These are phyloP conservation scores for Ophiostoma sp. DNA, from an alignment of 2,329 filamentous ascomycete species.

Conservation along the genomic window DNA sequence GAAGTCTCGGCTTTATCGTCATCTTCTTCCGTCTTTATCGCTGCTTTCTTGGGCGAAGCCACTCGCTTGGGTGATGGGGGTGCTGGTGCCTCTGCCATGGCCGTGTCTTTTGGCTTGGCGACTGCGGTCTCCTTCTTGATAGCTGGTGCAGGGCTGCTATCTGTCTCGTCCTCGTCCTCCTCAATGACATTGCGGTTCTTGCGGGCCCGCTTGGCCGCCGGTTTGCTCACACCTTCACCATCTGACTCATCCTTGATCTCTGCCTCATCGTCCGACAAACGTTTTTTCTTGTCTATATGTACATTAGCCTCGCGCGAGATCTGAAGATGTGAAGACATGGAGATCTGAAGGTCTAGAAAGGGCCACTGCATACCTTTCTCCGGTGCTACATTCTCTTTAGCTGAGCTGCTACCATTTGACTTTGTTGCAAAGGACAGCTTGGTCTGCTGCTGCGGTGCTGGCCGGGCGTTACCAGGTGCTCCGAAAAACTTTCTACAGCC, in stretches of 20 bases:
- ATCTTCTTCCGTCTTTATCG: conserved; percentile 41
- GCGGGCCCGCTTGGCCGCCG: conserved; percentile 53
- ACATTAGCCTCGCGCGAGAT: no score
- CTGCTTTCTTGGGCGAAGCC: conserved; percentile 34
- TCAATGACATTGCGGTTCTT: conserved; percentile 45
- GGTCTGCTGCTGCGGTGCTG: conserved; percentile 62
- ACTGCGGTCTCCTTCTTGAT: conserved; percentile 15
- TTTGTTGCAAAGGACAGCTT: conserved; percentile 67
- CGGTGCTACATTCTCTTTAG: conserved; percentile 38
- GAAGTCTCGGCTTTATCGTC: conserved; percentile 41
- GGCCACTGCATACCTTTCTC: conserved; percentile 35
- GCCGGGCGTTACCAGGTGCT: conserved; percentile 53
- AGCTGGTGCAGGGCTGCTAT: not conserved
- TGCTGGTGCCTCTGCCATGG: not conserved
- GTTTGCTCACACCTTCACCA: conserved; percentile 50
- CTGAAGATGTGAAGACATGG: no score
- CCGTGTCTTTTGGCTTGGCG: not conserved
- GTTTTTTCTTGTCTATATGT: conserved; percentile 25
- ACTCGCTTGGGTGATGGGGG: not conserved
- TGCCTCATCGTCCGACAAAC: conserved; percentile 20
- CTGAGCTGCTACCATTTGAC: conserved; percentile 9
- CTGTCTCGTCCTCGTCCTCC: conserved; percentile 44
- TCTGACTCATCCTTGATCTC: conserved; percentile 31
- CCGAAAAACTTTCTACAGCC: conserved; percentile 78
- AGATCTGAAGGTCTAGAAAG: no score